Conservation (phyloP, 805 yeast genomes). For the Candida pini region DNA sequence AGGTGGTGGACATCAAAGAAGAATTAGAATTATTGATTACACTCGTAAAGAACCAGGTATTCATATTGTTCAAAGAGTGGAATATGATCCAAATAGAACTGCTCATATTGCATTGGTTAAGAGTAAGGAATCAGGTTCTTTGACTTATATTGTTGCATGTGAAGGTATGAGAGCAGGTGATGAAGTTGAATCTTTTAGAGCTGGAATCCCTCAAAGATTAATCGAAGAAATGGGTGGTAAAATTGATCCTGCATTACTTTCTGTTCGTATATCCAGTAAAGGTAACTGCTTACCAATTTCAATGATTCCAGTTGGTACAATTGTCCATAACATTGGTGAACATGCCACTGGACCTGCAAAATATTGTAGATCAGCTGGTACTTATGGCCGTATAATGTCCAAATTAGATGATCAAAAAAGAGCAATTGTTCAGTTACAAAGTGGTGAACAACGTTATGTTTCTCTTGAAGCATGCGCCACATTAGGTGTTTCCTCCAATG, state of each 20-base stretch:
- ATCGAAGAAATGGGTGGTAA: conserved; percentile 84
- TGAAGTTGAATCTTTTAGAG: conserved; percentile 78
- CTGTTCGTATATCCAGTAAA: conserved; percentile 80
- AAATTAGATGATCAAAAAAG: conserved; percentile 64
- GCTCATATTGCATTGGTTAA: conserved; percentile 86
- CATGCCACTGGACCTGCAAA: conserved; percentile 74
- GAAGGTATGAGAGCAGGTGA: conserved; percentile 94
- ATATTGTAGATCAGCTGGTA: conserved; percentile 90
- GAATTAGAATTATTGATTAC: conserved; percentile 80
- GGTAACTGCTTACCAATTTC: conserved; percentile 92
- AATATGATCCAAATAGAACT: conserved; percentile 92
- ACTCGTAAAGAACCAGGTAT: conserved; percentile 61
- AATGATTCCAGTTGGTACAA: conserved; percentile 93
- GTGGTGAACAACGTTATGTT: conserved; percentile 93
- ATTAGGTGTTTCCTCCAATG: conserved; percentile 85
- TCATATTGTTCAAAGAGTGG: conserved; percentile 80
- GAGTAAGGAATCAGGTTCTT: conserved; percentile 53
- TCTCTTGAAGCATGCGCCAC: conserved; percentile 87
- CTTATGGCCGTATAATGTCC: conserved; percentile 82
- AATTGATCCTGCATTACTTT: conserved; percentile 84
- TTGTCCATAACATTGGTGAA: conserved; percentile 83
- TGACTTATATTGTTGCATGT: conserved; percentile 82
- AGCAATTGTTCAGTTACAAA: conserved; percentile 76
- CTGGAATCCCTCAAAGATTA: conserved; percentile 76
- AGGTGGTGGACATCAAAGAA: conserved; percentile 94